Evolutionary conservation across 176 grass and related monocot genomes (phyloP), one percentile per base, ranked within the genome.

Genomic region (Oryza officinalis): DNA sequence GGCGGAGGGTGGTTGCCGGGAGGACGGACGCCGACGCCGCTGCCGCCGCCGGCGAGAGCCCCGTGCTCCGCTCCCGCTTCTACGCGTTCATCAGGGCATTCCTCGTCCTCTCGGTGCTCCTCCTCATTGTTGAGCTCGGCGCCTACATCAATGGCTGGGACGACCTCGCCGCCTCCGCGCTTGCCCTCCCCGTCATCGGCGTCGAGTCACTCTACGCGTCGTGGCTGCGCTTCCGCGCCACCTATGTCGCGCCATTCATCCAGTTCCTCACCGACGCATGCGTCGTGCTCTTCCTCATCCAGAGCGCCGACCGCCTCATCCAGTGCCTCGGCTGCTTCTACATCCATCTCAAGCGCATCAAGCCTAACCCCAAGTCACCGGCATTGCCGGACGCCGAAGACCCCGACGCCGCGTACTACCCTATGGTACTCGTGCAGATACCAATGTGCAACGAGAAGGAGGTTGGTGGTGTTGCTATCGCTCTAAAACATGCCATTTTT

Each of bases 401-500:
- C 86, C 87, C 88, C 13, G 84, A 92, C 47, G 87, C 83, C 68
- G 82, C 65, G 3, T 87, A 89, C 90, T 92, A 90, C 50, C 97
- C 97, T 60, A 99, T 94, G 97, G 93, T 99, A 31, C 84, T 99
- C 4, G 89, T 99, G 64, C 97, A 99, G 86, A 99, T 99, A 80
- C 97, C 97, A 83, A 96, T 99, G 97, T 99, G 97, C 91, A 99
- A 99, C 71, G 97, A 99, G 90, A 91, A 88, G 46, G 97, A 96
- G 93, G 97, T 99, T 52, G 81, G 63, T 75, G 76, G 5, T 26
- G 85, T 61, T 38, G 35, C 25, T 65, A 0, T 28, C 8, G 25
- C 69, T 32, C 60, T 74, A 43, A 79, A 82, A 79, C 9, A 61
- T 66, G 6, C 73, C 13, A 63, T 75, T 78, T 75, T 78, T 37